Evolutionary conservation across 345 rosid species (phyloP).

Genomic region (Citrus australasica): DNA sequence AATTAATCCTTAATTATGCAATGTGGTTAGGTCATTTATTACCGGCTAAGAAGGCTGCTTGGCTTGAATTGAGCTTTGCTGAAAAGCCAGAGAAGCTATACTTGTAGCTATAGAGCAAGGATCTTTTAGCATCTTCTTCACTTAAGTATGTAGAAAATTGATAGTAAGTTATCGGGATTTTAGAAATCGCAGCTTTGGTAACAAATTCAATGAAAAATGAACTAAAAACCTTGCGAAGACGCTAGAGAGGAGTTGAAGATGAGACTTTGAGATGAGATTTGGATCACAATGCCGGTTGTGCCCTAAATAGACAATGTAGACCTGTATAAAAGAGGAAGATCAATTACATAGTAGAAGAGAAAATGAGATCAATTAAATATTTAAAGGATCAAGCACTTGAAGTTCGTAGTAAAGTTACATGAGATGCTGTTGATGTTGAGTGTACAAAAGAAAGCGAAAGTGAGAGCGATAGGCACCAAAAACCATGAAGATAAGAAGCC

Average conservation of each 20-base stretch:
- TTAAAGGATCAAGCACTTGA: background rate
- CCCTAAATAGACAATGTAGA: slow-evolving; percentile 69
- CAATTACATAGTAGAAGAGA: background rate
- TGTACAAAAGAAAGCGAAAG: slow-evolving; percentile 24
- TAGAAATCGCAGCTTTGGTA: background rate
- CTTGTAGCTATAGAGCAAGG: slow-evolving; percentile 62
- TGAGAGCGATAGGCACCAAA: slow-evolving; percentile 35
- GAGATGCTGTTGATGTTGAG: slow-evolving; percentile 25
- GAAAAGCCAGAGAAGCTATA: slow-evolving; percentile 64
- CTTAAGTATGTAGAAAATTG: slow-evolving; percentile 18
- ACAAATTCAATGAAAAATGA: background rate
- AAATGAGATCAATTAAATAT: background rate
- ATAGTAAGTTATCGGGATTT: background rate
- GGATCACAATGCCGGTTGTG: slow-evolving; percentile 30
- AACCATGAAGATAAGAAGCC: slow-evolving; percentile 24
- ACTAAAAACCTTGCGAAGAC: slow-evolving; percentile 47
- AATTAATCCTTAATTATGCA: no score
- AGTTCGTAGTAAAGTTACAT: slow-evolving; percentile 17
- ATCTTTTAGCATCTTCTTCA: slow-evolving; percentile 50
- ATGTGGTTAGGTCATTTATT: slow-evolving; percentile 4
- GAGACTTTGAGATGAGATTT: slow-evolving; percentile 37
- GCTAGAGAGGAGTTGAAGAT: slow-evolving; percentile 49
- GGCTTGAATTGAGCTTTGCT: slow-evolving; percentile 47
- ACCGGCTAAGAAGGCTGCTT: slow-evolving; percentile 52
- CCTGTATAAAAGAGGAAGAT: slow-evolving; percentile 32